phyloP scores from a whole-genome alignment of 2,329 filamentous ascomycete genomes.

The Knufia petricola region DNA sequence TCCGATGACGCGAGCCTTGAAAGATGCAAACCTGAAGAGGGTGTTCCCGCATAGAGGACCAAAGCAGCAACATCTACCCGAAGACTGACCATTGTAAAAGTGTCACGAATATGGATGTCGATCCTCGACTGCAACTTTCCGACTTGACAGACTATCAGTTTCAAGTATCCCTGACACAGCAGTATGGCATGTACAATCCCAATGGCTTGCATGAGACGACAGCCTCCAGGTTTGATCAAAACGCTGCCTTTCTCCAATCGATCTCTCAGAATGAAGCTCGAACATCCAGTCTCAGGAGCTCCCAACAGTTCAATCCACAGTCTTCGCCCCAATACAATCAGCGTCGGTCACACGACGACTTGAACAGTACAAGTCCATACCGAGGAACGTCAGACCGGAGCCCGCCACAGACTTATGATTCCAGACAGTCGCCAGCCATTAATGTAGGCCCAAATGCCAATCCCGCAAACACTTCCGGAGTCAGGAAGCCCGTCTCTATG shows the following conservation, averaged over 20 bases:
- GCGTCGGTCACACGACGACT: not conserved
- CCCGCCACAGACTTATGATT: not conserved
- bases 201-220: not conserved
- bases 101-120: constrained; percentile 1
- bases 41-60: not conserved
- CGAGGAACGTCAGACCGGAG: not conserved
- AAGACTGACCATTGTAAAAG: constrained; percentile 28
- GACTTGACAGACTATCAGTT: constrained; percentile 8
- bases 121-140: constrained; percentile 8
- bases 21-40: not conserved
- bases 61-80: not conserved
- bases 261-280: not conserved
- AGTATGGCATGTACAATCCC: not conserved
- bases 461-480: not conserved
- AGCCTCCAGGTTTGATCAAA: not conserved
- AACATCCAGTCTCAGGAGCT: not conserved
- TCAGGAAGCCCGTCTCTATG: not conserved
- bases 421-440: not conserved
- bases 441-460: no score
- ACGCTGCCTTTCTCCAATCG: not conserved
- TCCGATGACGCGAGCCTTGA: not conserved
- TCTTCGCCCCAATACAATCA: not conserved
- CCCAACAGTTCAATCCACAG: not conserved
- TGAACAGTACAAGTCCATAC: not conserved
- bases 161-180: constrained; percentile 3